Conservation (phyloP, 2,329 filamentous ascomycete genomes). For the Sporothrix brasiliensis region DNA sequence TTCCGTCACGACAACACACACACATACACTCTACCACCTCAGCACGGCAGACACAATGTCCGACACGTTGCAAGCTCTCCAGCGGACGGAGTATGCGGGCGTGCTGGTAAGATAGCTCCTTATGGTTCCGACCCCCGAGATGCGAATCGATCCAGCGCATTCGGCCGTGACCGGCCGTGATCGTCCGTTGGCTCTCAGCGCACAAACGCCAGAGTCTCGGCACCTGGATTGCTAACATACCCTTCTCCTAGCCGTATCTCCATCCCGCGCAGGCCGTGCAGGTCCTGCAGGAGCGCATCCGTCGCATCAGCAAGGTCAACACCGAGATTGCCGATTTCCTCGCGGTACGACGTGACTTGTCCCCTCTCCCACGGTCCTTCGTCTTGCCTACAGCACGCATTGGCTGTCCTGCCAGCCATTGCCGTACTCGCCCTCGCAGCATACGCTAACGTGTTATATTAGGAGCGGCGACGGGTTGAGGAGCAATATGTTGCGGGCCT, state of each 20-base stretch:
- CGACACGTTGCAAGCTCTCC: conserved; percentile 63
- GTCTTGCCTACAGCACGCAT: background rate
- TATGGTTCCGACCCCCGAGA: background rate
- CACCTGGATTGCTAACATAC: conserved; percentile 18
- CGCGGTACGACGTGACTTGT: conserved; percentile 63
- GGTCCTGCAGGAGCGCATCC: conserved; percentile 82
- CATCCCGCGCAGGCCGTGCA: conserved; percentile 80
- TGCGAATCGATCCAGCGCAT: background rate
- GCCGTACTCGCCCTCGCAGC: background rate
- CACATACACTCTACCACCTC: background rate
- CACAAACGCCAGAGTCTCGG: background rate
- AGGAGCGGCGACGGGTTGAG: conserved; percentile 93
- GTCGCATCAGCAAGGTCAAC: conserved; percentile 84
- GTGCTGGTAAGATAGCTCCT: conserved; percentile 72
- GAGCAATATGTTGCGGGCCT: conserved; percentile 84
- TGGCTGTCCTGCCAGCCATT: background rate
- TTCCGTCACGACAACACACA: too few species aligned
- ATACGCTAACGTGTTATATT: conserved; percentile 27
- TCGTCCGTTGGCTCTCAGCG: background rate
- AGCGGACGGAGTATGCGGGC: conserved; percentile 87
- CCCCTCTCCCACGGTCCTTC: background rate
- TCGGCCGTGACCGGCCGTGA: background rate
- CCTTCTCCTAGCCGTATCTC: conserved; percentile 66
- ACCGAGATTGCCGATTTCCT: conserved; percentile 94
- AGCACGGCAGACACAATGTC: conserved; percentile 47